A percentile compares a stretch with the other conserved stretches of the same genome.
These are phyloP conservation scores for Candolleomyces efflorescens DNA, from an alignment of 768 basidiomycete genomes.

Conservation along the genomic window DNA sequence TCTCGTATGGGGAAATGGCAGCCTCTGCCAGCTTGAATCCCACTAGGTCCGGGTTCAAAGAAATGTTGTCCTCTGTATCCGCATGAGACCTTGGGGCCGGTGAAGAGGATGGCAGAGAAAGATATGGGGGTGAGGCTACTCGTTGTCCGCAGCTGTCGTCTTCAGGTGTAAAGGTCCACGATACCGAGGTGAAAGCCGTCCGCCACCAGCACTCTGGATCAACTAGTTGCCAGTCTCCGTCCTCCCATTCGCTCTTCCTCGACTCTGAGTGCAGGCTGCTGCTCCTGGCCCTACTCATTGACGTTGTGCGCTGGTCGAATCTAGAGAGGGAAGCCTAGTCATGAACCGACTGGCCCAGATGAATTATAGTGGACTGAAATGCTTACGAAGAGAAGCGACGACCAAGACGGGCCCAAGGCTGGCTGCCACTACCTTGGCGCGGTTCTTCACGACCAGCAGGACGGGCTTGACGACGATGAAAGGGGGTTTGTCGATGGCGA, in stretches of 20 bases:
- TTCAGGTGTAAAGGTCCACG: not conserved
- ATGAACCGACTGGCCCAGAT: not conserved
- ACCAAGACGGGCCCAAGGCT: slow-evolving; percentile 2
- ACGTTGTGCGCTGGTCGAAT: slow-evolving; percentile 1
- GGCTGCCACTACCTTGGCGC: slow-evolving; percentile 6
- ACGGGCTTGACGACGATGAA: not conserved
- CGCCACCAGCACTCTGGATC: not conserved
- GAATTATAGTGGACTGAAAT: not conserved
- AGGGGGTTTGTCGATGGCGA: not conserved
- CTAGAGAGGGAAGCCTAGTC: not conserved
- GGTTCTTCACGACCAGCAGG: slow-evolving; percentile 6
- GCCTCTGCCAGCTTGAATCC: slow-evolving; percentile 35
- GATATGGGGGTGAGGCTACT: not conserved
- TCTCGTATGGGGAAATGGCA: slow-evolving; percentile 35
- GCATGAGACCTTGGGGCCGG: not conserved
- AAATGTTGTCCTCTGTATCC: not conserved
- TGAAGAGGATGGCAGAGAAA: not conserved
- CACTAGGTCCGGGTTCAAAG: slow-evolving; percentile 34
- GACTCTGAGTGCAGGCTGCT: not conserved
- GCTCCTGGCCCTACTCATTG: not conserved
- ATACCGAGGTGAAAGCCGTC: not conserved
- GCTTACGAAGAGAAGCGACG: slow-evolving; percentile 8
- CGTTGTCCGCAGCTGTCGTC: not conserved
- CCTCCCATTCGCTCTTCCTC: not conserved
- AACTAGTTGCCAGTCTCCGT: not conserved